Conservation (phyloP, 2,329 filamentous ascomycete species). For the Mycogone perniciosa region DNA sequence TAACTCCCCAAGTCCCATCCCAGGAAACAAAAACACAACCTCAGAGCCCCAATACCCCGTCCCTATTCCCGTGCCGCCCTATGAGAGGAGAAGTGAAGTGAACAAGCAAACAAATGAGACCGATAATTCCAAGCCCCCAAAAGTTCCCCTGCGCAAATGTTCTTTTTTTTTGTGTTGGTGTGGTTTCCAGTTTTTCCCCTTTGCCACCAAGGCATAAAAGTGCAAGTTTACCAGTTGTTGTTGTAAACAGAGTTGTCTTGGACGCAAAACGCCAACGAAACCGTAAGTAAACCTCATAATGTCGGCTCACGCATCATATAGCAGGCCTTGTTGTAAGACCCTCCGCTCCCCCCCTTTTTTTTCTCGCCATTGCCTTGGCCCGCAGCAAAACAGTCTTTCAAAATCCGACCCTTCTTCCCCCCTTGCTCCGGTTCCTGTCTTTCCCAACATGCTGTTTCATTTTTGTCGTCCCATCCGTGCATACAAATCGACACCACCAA, state of each 20-base stretch:
- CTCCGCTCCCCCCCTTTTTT: no score
- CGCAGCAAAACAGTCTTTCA: no score
- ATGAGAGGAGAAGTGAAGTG: conserved; percentile 1
- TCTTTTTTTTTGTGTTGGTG: conserved; percentile 1
- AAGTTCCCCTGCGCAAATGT: neutral
- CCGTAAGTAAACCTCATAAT: no score
- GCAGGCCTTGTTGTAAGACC: no score
- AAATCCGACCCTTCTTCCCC: neutral
- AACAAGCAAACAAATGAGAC: conserved; percentile 2
- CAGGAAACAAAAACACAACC: neutral
- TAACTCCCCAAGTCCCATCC: neutral
- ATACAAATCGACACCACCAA: conserved; percentile 13
- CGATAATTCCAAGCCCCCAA: neutral
- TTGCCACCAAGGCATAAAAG: neutral
- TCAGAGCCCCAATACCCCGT: conserved; percentile 4
- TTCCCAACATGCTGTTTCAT: conserved; percentile 1
- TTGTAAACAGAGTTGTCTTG: neutral
- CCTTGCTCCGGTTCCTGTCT: neutral
- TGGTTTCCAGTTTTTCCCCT: neutral
- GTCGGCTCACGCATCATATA: no score
- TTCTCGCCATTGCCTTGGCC: no score
- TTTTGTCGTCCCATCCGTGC: conserved; percentile 8
- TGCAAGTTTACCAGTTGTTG: neutral
- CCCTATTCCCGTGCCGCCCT: conserved; percentile 6
- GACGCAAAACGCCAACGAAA: neutral